Evolutionary conservation across 257 asterid species (phyloP).

Genomic region (Misopates orontium): DNA sequence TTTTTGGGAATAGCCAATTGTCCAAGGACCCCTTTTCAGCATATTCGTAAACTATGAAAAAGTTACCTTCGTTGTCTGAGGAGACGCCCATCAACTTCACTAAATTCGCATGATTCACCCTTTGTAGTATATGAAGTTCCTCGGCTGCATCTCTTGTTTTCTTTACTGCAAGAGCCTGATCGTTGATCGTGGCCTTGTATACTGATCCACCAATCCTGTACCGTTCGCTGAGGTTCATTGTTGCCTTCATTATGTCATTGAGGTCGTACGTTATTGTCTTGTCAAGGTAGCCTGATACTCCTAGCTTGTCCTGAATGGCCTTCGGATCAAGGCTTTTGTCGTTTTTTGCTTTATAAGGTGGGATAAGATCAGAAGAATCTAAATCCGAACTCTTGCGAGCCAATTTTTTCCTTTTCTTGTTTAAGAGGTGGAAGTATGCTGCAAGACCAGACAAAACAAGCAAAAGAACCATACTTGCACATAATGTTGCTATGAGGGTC

Average conservation of each 20-base stretch:
- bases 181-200: conserved; percentile 48
- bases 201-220: conserved; percentile 61
- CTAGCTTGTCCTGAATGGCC: conserved; percentile 57
- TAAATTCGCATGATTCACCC: conserved; percentile 65
- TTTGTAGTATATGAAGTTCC: conserved; percentile 64
- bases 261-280: conserved; percentile 56
- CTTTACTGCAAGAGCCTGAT: conserved; percentile 54
- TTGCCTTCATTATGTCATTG: conserved; percentile 61
- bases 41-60: conserved; percentile 59
- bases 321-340: conserved; percentile 31
- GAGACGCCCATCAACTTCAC: conserved; percentile 70
- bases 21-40: conserved; percentile 70
- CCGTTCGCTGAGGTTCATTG: conserved; percentile 50
- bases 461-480: conserved; percentile 31
- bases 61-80: conserved; percentile 49
- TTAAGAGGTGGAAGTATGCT: conserved; percentile 23
- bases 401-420: conserved; percentile 42
- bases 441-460: conserved; percentile 34
- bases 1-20: conserved; percentile 48
- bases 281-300: conserved; percentile 71
- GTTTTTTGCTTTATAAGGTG: conserved; percentile 29
- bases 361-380: conserved; percentile 37
- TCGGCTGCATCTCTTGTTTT: conserved; percentile 56
- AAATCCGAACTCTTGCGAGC: conserved; percentile 32
- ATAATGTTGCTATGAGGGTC: conserved; percentile 35